Percentiles rank a stretch among this genome's conserved stretches.
These are phyloP conservation scores for Trichoderma polysporum DNA, from an alignment of 2,329 filamentous ascomycete species.

Conservation along the genomic window DNA sequence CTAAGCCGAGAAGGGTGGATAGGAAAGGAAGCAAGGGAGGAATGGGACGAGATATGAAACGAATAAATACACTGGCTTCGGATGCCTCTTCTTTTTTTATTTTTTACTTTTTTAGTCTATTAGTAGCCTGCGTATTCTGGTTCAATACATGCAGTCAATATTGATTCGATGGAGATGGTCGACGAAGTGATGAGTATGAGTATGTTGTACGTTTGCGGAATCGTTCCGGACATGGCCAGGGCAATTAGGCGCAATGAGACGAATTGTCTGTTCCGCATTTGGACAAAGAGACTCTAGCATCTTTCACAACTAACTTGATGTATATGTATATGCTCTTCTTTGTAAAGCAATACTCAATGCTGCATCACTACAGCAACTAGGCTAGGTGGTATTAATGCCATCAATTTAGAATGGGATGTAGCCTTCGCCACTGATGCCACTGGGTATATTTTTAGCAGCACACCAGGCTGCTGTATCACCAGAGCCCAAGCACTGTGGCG, in stretches of 20 bases:
- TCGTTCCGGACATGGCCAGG: not conserved
- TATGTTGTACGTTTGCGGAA: not conserved
- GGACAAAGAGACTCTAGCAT: not conserved
- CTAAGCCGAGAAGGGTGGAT: not conserved
- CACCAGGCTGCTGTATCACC: not conserved
- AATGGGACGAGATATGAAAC: conserved; percentile 5
- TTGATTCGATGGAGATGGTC: not conserved
- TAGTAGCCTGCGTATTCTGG: not conserved
- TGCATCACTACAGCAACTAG: too few relatives aligned
- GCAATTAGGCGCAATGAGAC: not conserved
- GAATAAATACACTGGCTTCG: conserved; percentile 15
- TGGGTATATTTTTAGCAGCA: not conserved
- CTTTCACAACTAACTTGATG: not conserved
- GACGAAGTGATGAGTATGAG: not conserved
- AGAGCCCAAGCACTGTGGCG: not conserved
- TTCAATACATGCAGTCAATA: not conserved
- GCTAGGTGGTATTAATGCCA: too few relatives aligned
- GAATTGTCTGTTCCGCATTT: not conserved
- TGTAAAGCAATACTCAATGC: not conserved
- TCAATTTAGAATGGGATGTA: too few relatives aligned
- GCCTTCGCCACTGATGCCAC: not conserved
- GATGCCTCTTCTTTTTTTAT: not conserved
- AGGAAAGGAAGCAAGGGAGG: not conserved
- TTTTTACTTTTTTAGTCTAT: not conserved
- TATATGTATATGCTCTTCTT: not conserved